These are phyloP conservation scores for Nymphaea colorata DNA, from an alignment of 164 flowering plant species.

Conservation along the genomic window DNA sequence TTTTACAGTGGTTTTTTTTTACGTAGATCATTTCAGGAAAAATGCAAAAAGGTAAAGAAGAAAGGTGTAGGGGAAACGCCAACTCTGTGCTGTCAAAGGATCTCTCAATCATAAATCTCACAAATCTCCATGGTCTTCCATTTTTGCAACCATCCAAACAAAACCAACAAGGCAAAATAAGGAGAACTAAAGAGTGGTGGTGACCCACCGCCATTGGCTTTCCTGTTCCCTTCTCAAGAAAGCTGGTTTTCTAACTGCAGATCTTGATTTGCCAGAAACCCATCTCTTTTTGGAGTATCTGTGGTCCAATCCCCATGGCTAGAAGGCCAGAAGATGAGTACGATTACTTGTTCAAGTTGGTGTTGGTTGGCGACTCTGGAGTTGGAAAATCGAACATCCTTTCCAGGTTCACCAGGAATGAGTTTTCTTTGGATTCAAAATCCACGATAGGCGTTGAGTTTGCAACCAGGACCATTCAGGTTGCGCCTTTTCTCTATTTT, in stretches of 20 bases:
- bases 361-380: conserved; percentile 15
- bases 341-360: conserved; percentile 56
- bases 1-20: neutral
- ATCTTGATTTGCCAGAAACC: neutral
- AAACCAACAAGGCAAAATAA: neutral
- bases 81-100: neutral
- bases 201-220: neutral
- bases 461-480: conserved; percentile 67
- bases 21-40: too few relatives aligned
- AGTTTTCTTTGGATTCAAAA: conserved; percentile 64
- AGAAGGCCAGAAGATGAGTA: conserved; percentile 50
- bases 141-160: neutral
- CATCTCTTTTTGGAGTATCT: neutral
- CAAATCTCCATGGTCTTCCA: neutral
- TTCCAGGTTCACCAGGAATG: conserved; percentile 33
- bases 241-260: neutral
- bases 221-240: neutral
- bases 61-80: neutral
- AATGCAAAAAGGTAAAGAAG: too few relatives aligned
- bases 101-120: neutral
- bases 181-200: neutral
- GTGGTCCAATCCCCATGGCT: conserved; percentile 15
- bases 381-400: conserved; percentile 14
- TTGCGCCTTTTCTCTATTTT: conserved; percentile 6
- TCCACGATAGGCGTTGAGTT: conserved; percentile 76